Evolutionary conservation across 2,329 filamentous ascomycete genomes (phyloP).

Genomic region (Diaporthe humulicola): DNA sequence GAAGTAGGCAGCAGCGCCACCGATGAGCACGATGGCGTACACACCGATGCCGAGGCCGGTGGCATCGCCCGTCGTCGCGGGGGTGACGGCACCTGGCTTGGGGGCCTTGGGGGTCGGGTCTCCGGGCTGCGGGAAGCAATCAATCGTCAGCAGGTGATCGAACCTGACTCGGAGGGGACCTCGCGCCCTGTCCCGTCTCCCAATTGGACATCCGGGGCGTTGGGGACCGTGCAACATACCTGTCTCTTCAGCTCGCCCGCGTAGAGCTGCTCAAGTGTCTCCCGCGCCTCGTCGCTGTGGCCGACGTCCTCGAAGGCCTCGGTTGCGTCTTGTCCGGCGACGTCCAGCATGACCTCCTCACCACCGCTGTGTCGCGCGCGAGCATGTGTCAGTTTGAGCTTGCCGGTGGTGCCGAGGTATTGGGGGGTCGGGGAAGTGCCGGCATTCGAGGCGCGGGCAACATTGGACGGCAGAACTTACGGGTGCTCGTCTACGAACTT

Average conservation of each 20-base stretch:
- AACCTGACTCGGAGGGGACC: not conserved
- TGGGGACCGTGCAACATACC: constrained; percentile 65
- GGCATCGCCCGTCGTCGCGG: constrained; percentile 61
- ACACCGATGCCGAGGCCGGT: constrained; percentile 80
- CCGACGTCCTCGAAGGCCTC: constrained; percentile 99
- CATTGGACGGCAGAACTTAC: constrained; percentile 60
- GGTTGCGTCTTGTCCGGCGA: constrained; percentile 94
- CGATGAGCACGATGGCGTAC: constrained; percentile 84
- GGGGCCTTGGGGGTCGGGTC: constrained; percentile 80
- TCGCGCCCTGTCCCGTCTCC: not conserved
- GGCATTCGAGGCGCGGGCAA: constrained; percentile 24
- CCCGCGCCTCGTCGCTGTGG: constrained; percentile 97
- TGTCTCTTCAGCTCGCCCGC: constrained; percentile 84
- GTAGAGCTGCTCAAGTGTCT: constrained; percentile 84
- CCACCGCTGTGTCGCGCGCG: constrained; percentile 76
- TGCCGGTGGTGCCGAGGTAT: constrained; percentile 20
- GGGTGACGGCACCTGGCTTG: constrained; percentile 61
- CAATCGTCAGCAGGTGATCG: constrained; percentile 3
- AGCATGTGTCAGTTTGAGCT: constrained; percentile 45
- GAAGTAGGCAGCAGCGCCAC: constrained; percentile 81
- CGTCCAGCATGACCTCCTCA: constrained; percentile 97
- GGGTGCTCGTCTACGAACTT: constrained; percentile 98
- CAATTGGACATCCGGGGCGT: not conserved
- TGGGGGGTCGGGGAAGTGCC: not conserved
- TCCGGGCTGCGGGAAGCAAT: constrained; percentile 68